Evolutionary conservation across 257 asterid species (phyloP).

Genomic region (Ligustrum vulgare): DNA sequence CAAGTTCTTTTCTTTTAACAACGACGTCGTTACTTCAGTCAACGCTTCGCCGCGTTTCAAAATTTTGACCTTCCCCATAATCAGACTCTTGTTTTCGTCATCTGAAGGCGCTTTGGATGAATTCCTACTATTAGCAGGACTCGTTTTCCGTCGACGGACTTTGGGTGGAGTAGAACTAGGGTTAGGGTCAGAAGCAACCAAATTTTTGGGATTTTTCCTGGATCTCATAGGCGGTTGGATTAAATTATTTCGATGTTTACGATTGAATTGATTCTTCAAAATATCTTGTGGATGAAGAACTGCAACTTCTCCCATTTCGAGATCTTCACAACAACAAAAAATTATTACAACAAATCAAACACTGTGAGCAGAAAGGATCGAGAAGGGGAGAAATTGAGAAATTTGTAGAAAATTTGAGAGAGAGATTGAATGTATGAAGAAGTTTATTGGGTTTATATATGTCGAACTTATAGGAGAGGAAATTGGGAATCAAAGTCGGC

Average conservation of each 20-base stretch:
- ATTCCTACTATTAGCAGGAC: background rate
- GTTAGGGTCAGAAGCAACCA: background rate
- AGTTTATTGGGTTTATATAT: background rate
- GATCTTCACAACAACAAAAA: background rate
- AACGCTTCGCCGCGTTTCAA: slow-evolving; percentile 34
- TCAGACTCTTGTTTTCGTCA: background rate
- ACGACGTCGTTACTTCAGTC: background rate
- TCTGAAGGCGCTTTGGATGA: background rate
- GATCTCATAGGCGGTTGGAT: slow-evolving; percentile 17
- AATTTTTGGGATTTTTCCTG: background rate
- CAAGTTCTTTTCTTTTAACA: background rate
- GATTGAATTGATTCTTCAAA: slow-evolving; percentile 3
- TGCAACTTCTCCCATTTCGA: slow-evolving; percentile 32
- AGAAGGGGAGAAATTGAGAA: background rate
- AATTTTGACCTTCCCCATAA: slow-evolving; percentile 34
- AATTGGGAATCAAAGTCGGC: background rate
- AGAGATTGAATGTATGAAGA: background rate
- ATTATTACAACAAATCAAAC: no score
- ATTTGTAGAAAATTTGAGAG: background rate
- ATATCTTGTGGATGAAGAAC: slow-evolving; percentile 34
- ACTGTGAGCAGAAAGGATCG: background rate
- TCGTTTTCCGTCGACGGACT: slow-evolving; percentile 16
- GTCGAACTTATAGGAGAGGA: background rate
- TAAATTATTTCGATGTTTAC: background rate
- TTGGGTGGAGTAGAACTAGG: slow-evolving; percentile 12